Base-by-base conservation (phyloP, 192 early-diverging fungal genomes). In the Mortierella claussenii region DNA sequence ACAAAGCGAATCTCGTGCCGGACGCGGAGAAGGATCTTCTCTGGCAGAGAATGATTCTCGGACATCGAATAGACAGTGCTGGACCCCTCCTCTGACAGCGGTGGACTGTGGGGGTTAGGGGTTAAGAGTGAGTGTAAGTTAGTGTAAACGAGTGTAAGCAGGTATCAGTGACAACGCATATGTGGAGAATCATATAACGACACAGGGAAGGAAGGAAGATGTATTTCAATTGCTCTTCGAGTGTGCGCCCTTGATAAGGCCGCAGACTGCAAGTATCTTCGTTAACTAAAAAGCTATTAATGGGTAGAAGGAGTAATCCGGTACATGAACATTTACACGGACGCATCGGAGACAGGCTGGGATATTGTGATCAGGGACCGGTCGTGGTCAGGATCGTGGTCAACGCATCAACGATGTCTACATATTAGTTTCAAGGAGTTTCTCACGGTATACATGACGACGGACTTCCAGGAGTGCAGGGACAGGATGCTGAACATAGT, bases 261-360 rank as follows among this genome's bases (percentile, higher is more conserved):
- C n/a, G n/a, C n/a, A n/a, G n/a, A n/a, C n/a, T n/a, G n/a, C n/a
- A n/a, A n/a, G n/a, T n/a, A n/a, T n/a, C n/a, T n/a, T n/a, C n/a
- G n/a, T n/a, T n/a, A n/a, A n/a, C n/a, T n/a, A n/a, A n/a, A n/a
- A n/a, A n/a, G n/a, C n/a, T n/a, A n/a, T n/a, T n/a, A n/a, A n/a
- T n/a, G n/a, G n/a, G n/a, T n/a, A n/a, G n/a, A n/a, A n/a, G n/a
- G n/a, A n/a, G n/a, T n/a, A n/a, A n/a, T n/a, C n/a, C n/a, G n/a
- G 6, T n/a, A 60, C 20, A 18, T 28, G 43, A 58, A 61, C 4
- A 44, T 65, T 15, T 67, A 42, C 51, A 68, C 57, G 26, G 73
- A 78, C 47, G 73, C 65, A 28, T 78, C 64, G 3, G 65, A 78
- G 53, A 10, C 50, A 21, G 64, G 73, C 12, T 78, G 73, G 73